These are phyloP conservation scores for Sclerotinia subarctica DNA, from an alignment of 2,329 filamentous ascomycete genomes.

Conservation along the genomic window DNA sequence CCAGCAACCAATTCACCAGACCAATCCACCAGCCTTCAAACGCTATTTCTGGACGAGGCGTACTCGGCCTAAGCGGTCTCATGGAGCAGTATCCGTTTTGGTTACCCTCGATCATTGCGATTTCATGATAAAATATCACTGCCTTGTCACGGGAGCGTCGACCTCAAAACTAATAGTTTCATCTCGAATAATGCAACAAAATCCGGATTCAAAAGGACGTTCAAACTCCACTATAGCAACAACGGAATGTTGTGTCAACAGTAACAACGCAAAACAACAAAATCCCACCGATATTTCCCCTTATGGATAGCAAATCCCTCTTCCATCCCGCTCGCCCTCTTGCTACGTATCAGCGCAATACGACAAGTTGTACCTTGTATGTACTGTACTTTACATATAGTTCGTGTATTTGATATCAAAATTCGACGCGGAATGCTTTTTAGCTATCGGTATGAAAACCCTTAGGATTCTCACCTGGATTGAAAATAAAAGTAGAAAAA, in stretches of 20 bases:
- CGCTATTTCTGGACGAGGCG: neutral
- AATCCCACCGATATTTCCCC: neutral
- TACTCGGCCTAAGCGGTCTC: neutral
- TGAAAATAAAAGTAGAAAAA: constrained; percentile 80
- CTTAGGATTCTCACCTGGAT: constrained; percentile 75
- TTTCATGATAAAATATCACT: neutral
- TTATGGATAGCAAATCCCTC: neutral
- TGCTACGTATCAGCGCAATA: neutral
- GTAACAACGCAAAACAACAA: too few relatives aligned
- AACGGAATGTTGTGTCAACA: neutral
- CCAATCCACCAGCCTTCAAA: neutral
- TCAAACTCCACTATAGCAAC: neutral
- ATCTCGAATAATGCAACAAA: neutral
- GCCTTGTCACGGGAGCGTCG: neutral
- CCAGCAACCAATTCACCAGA: neutral
- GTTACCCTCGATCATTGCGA: neutral
- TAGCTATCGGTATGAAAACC: constrained; percentile 58
- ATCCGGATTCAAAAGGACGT: neutral
- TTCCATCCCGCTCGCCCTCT: neutral
- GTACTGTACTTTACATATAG: too few relatives aligned
- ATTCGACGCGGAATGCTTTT: neutral
- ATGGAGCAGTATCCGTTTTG: neutral
- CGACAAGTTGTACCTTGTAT: neutral
- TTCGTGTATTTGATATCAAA: neutral
- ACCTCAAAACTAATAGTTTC: neutral